These are phyloP conservation scores for Cyclotella atomus DNA, from an alignment of 108 stramenopile genomes.

Conservation along the genomic window DNA sequence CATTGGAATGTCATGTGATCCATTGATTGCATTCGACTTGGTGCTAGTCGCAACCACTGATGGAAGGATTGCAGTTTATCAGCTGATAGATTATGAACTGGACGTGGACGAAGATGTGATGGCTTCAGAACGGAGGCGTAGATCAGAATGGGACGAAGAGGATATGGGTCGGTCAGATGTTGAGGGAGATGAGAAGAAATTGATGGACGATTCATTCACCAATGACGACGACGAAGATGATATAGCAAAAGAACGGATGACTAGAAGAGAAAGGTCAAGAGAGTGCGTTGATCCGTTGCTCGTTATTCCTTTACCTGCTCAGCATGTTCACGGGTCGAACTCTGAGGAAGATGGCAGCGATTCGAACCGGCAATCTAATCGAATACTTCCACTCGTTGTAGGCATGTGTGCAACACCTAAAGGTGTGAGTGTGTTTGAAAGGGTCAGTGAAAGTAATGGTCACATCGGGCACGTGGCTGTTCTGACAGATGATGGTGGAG, in stretches of 20 bases:
- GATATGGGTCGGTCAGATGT: slow-evolving; percentile 2
- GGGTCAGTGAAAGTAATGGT: too few species aligned
- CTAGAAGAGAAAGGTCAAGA: not conserved
- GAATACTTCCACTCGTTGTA: slow-evolving; percentile 20
- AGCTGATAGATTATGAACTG: slow-evolving; percentile 21
- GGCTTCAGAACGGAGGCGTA: slow-evolving; percentile 32
- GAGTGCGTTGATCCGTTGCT: not conserved
- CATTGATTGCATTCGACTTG: slow-evolving; percentile 28
- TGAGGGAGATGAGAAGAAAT: slow-evolving; percentile 19
- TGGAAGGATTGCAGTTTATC: slow-evolving; percentile 42
- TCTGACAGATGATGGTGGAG: slow-evolving; percentile 33
- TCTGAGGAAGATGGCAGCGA: not conserved
- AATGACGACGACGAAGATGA: not conserved
- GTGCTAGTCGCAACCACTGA: slow-evolving; percentile 36
- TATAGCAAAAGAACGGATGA: slow-evolving; percentile 1
- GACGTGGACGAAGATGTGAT: slow-evolving; percentile 36
- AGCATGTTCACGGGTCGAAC: not conserved
- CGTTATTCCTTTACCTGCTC: not conserved
- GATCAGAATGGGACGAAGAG: slow-evolving; percentile 45
- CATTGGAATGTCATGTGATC: slow-evolving; percentile 40
- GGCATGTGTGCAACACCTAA: slow-evolving; percentile 43
- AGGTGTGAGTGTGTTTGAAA: slow-evolving; percentile 24
- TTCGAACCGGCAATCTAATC: not conserved
- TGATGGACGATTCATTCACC: not conserved
- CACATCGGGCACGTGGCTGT: slow-evolving; percentile 49